phyloP scores from a whole-genome alignment of 306 rosid species.

The Begonia fuchsioides region DNA sequence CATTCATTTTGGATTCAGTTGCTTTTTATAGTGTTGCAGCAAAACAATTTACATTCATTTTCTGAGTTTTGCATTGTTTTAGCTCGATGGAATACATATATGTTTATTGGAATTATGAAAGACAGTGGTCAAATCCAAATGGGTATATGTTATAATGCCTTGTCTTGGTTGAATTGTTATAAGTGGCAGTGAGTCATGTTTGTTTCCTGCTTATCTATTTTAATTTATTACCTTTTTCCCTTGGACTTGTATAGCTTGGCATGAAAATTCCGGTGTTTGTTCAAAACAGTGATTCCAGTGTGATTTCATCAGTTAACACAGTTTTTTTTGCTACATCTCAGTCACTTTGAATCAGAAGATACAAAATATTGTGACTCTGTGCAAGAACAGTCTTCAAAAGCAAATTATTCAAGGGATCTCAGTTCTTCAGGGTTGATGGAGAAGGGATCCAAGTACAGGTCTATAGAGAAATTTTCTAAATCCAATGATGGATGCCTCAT shows the following conservation, averaged over 20 bases:
- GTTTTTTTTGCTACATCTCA: neutral
- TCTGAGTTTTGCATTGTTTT: too few species aligned
- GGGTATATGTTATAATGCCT: too few species aligned
- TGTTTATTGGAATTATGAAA: too few species aligned
- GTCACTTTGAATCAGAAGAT: neutral
- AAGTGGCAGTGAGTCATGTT: neutral
- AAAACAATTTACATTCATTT: too few species aligned
- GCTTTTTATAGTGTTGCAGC: too few species aligned
- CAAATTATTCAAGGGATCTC: neutral
- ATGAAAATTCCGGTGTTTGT: too few species aligned
- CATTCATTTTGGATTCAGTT: too few species aligned
- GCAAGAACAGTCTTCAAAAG: neutral
- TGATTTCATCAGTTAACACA: neutral
- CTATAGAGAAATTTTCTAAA: neutral
- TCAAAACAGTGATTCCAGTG: neutral
- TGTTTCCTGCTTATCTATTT: too few species aligned
- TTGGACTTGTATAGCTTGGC: too few species aligned
- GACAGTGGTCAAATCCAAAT: too few species aligned
- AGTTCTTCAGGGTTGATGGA: neutral
- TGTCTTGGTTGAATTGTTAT: conserved; percentile 45
- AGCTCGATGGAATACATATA: too few species aligned
- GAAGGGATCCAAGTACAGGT: neutral
- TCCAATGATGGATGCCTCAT: neutral
- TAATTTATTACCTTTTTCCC: conserved; percentile 9
- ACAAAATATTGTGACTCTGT: neutral